A percentile compares a stretch with the other conserved stretches of the same genome.
phyloP scores from a whole-genome alignment of 768 basidiomycete genomes.

The Calocybe gangraenosa region DNA sequence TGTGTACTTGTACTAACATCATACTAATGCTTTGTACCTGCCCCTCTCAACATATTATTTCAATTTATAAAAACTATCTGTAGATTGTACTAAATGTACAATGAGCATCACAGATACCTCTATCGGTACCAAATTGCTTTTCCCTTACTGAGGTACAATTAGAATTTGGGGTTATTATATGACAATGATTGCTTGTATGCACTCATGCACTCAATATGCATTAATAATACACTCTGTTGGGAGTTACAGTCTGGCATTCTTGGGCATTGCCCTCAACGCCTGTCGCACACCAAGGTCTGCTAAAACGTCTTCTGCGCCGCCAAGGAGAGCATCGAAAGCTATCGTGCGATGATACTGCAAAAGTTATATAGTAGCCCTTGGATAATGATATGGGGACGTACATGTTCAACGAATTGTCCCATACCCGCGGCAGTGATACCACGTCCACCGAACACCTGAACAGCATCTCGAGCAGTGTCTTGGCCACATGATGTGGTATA shows the following conservation, averaged over 20 bases:
- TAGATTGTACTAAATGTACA: constrained; percentile 7
- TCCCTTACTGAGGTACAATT: background rate
- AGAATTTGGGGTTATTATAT: background rate
- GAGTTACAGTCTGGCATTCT: constrained; percentile 49
- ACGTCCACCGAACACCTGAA: constrained; percentile 78
- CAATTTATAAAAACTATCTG: background rate
- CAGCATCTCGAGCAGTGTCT: constrained; percentile 57
- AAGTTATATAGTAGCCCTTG: background rate
- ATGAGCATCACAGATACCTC: background rate
- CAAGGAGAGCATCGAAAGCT: constrained; percentile 66
- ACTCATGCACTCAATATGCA: no score
- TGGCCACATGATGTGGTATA: constrained; percentile 59
- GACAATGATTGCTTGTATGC: no score
- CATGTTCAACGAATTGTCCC: constrained; percentile 74
- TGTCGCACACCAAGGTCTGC: constrained; percentile 65
- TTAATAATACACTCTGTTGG: background rate
- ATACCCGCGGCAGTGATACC: constrained; percentile 82
- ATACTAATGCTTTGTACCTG: background rate
- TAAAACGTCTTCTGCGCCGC: constrained; percentile 67
- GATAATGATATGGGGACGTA: constrained; percentile 28
- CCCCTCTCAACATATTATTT: background rate
- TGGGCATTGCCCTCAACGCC: constrained; percentile 59
- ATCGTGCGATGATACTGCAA: constrained; percentile 60
- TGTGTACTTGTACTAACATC: background rate
- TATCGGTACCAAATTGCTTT: background rate